Evolutionary conservation across 768 basidiomycete genomes (phyloP), one percentile per base, ranked within the genome.

Genomic region (Heimioporus sp.): DNA sequence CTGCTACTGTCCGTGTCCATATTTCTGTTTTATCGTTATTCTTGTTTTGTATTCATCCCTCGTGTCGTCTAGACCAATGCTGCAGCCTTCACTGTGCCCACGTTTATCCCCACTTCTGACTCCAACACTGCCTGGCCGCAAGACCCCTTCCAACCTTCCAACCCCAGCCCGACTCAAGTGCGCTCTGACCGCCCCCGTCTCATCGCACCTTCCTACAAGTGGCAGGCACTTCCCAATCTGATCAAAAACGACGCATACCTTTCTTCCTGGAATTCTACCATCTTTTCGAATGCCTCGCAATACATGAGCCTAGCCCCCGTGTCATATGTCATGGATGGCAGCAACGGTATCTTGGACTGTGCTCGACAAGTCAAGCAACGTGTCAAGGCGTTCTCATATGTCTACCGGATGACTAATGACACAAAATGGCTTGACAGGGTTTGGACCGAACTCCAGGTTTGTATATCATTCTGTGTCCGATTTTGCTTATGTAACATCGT

Each of bases 321-420:
- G 32, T 61, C 58, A 19, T 97, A 98, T 67, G 68, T 73, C 56
- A 68, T 81, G 63, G 97, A 99, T 63, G 87, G 90, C 21, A 81
- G 80, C 56, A 93, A 88, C 57, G 97, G 97, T 63, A 92, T 98
- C 32, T 78, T 99, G 28, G 97, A 99, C 64, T 81, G 83, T 55
- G 87, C 95, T 17, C 86, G 97, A 54, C 81, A 88, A 68, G 77
- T 96, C 64, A 98, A 99, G 71, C 78, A 87, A 75, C 81, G 91
- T 49, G 76, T 98, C 71, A 99, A 99, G 72, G 91, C 90, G 45
- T 93, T 91, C 72, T 82, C 84, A 1, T 99, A 98, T 63, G 93
- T 79, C 31, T 98, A 87, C 70, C 83, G 83, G 43, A 85, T 97
- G 82, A 90, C 92, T 47, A 92, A 93, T 55, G 86, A 98, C 68